phyloP scores from a whole-genome alignment of 345 rosid species.

The Lepidium sativum region DNA sequence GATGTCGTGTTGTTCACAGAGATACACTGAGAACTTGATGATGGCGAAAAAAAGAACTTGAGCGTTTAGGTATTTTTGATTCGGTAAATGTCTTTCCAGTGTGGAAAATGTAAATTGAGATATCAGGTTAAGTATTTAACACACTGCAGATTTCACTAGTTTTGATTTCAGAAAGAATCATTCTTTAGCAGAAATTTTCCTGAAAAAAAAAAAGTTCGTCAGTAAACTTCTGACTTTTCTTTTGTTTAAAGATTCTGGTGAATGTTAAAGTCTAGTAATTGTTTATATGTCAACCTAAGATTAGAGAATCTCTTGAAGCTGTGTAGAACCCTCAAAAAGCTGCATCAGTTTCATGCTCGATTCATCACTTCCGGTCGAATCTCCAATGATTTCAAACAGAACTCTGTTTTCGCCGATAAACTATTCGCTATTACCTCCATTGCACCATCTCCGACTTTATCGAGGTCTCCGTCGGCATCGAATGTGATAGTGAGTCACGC shows the following conservation, averaged over 20 bases:
- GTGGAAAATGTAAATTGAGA: neutral
- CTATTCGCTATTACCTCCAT: constrained; percentile 38
- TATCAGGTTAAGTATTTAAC: neutral
- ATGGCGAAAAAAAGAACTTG: neutral
- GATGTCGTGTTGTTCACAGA: neutral
- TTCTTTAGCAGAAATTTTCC: neutral
- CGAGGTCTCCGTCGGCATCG: neutral
- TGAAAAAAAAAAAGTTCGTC: neutral
- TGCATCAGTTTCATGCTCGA: constrained; percentile 26
- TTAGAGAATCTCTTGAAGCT: constrained; percentile 16
- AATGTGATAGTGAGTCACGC: constrained; percentile 28
- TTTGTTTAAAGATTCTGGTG: neutral
- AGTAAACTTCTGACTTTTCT: neutral
- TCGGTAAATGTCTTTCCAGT: neutral
- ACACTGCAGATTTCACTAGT: neutral
- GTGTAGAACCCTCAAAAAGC: constrained; percentile 19
- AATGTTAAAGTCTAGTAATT: neutral
- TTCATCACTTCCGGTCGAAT: constrained; percentile 19
- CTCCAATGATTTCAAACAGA: neutral
- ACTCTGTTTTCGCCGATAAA: constrained; percentile 26
- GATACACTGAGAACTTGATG: constrained; percentile 1
- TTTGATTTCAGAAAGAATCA: neutral
- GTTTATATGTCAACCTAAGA: neutral
- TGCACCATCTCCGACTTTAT: constrained; percentile 5
- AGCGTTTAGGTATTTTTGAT: neutral